These are phyloP conservation scores for Microascus cirrosus DNA, from an alignment of 2,329 filamentous ascomycete species.

Conservation along the genomic window DNA sequence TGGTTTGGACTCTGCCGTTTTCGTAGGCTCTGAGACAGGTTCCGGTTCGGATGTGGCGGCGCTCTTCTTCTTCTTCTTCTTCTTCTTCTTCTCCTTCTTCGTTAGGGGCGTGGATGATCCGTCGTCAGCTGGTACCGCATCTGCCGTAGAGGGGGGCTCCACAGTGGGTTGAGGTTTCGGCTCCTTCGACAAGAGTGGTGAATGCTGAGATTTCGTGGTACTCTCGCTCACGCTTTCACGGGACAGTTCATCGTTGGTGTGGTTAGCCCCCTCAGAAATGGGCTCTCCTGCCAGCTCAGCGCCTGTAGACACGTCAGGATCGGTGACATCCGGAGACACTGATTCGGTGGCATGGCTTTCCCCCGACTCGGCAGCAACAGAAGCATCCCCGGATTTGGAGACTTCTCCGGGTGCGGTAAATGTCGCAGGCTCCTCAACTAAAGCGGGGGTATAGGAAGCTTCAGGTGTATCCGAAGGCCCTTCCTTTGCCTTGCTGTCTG, in stretches of 20 bases:
- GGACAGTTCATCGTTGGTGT: background rate
- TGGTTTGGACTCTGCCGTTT: background rate
- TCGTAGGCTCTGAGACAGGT: slow-evolving; percentile 1
- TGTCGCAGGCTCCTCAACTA: background rate
- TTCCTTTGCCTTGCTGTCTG: background rate
- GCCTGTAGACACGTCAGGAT: background rate
- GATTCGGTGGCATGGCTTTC: background rate
- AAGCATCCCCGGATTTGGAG: background rate
- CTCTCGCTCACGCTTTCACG: background rate
- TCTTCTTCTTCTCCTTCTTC: background rate
- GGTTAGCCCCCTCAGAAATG: background rate
- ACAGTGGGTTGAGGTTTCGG: background rate
- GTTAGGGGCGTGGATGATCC: background rate
- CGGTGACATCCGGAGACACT: background rate
- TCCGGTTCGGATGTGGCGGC: slow-evolving; percentile 3
- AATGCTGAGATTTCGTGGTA: background rate
- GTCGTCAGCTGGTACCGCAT: background rate
- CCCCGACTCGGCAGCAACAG: background rate
- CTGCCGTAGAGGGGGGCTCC: background rate
- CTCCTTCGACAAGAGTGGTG: background rate
- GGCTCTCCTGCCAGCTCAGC: background rate
- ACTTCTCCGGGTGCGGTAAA: background rate
- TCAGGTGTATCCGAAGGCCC: background rate
- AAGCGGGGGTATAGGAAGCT: background rate
- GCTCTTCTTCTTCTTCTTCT: background rate